phyloP scores from a whole-genome alignment of 2,329 filamentous ascomycete species.

The Chaetomium globosum region DNA sequence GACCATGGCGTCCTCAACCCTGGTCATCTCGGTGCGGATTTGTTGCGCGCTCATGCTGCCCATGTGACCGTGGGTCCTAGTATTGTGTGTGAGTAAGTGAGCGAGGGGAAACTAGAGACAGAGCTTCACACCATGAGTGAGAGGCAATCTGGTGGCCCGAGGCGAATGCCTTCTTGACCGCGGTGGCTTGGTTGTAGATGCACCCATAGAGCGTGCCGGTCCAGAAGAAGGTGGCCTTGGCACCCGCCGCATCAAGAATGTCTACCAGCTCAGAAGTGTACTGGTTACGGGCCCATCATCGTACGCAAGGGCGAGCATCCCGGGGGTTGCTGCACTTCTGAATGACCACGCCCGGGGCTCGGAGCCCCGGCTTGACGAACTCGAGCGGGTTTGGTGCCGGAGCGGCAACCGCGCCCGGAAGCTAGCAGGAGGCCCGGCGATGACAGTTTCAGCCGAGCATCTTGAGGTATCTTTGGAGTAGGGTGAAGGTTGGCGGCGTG shows the following conservation, averaged over 20 bases:
- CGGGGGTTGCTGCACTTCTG: slow-evolving; percentile 50
- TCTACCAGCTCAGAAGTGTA: slow-evolving; percentile 56
- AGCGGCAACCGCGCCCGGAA: slow-evolving; percentile 23
- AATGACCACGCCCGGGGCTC: slow-evolving; percentile 50
- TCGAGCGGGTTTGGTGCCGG: slow-evolving; percentile 43
- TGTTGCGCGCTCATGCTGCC: slow-evolving; percentile 45
- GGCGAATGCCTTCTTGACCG: slow-evolving; percentile 57
- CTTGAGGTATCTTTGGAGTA: neutral
- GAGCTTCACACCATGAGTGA: slow-evolving; percentile 51
- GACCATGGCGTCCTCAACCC: slow-evolving; percentile 54
- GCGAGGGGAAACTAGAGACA: neutral
- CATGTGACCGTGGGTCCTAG: slow-evolving; percentile 54
- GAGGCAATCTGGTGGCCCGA: slow-evolving; percentile 58
- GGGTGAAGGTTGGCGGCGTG: neutral
- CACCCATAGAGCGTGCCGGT: slow-evolving; percentile 56
- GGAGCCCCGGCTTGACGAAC: slow-evolving; percentile 47
- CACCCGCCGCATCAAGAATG: slow-evolving; percentile 51
- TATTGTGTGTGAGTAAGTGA: slow-evolving; percentile 1
- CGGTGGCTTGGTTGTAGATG: slow-evolving; percentile 53
- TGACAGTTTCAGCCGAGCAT: slow-evolving; percentile 30
- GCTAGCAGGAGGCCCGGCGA: slow-evolving; percentile 31
- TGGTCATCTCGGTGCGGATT: slow-evolving; percentile 53
- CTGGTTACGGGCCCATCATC: slow-evolving; percentile 57
- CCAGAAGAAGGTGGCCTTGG: slow-evolving; percentile 59
- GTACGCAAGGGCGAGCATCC: slow-evolving; percentile 55